Percentiles rank a stretch among this genome's conserved stretches.
phyloP scores from a whole-genome alignment of 208 protist species.

The Trypanosoma theileri region DNA sequence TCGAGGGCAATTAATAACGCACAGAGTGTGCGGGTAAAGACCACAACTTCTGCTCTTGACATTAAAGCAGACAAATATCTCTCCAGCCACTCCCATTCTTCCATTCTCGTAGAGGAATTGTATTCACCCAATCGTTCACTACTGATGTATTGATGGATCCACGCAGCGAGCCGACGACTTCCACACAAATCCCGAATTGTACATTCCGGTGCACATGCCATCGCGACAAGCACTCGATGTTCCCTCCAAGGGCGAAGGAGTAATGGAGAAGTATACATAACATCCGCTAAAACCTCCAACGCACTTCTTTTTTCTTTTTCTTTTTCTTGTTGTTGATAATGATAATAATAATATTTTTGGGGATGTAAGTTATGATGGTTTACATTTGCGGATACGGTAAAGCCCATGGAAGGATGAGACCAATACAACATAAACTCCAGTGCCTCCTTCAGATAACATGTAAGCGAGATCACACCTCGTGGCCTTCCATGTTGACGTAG shows the following conservation, averaged over 20 bases:
- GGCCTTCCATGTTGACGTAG: not conserved
- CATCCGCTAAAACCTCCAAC: not conserved
- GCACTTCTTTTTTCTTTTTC: too few relatives aligned
- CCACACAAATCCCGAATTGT: not conserved
- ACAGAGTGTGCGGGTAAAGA: slow-evolving; percentile 7
- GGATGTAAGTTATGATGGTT: too few relatives aligned
- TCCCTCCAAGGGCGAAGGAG: slow-evolving; percentile 2
- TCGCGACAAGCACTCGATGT: slow-evolving; percentile 1
- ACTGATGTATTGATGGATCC: slow-evolving; percentile 3
- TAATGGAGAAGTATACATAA: slow-evolving; percentile 15
- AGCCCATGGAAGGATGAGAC: slow-evolving; percentile 6
- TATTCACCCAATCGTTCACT: not conserved
- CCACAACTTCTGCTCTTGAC: not conserved
- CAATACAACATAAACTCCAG: slow-evolving; percentile 11
- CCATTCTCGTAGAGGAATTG: not conserved
- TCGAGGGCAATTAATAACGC: slow-evolving; percentile 11
- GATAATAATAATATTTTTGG: too few relatives aligned
- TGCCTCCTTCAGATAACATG: not conserved
- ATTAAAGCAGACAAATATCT: not conserved
- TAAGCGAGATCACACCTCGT: not conserved
- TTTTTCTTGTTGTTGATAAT: not conserved
- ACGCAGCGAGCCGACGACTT: not conserved
- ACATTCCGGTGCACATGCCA: slow-evolving; percentile 14
- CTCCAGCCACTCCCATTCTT: slow-evolving; percentile 5
- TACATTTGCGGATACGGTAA: slow-evolving; percentile 3